A percentile compares a stretch with the other conserved stretches of the same genome.
Conservation (phyloP, 352 stramenopile species). For the Chrysophaeum taylorii region DNA sequence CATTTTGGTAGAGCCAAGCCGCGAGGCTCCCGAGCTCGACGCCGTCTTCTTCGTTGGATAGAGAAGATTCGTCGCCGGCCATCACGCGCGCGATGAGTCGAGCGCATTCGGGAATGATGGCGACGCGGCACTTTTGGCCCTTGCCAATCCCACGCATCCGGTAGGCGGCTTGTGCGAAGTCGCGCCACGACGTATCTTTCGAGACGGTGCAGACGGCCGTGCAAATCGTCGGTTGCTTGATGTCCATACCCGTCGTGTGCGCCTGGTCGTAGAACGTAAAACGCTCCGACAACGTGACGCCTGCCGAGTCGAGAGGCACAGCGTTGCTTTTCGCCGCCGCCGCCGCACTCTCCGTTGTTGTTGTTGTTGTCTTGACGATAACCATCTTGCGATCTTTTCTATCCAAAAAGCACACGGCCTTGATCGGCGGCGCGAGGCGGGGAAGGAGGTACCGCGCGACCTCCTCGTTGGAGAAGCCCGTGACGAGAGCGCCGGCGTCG, state of each 20-base stretch:
- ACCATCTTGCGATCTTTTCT: slow-evolving; percentile 63
- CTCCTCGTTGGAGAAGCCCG: slow-evolving; percentile 72
- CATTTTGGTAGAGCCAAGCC: slow-evolving; percentile 97
- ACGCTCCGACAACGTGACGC: slow-evolving; percentile 45
- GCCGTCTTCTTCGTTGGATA: neutral
- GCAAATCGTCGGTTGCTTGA: slow-evolving; percentile 69
- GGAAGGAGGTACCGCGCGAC: slow-evolving; percentile 69
- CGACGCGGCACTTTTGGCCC: slow-evolving; percentile 70
- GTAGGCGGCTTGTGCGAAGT: slow-evolving; percentile 77
- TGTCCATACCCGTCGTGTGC: slow-evolving; percentile 83
- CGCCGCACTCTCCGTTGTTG: too few relatives aligned
- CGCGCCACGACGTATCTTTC: slow-evolving; percentile 90
- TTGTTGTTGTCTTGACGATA: neutral
- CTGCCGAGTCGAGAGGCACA: slow-evolving; percentile 54
- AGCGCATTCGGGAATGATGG: slow-evolving; percentile 66
- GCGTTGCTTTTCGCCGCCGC: slow-evolving; percentile 26
- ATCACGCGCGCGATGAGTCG: slow-evolving; percentile 41
- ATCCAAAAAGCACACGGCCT: slow-evolving; percentile 71
- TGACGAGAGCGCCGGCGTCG: slow-evolving; percentile 76
- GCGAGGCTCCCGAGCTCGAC: slow-evolving; percentile 71
- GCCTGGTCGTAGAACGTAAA: slow-evolving; percentile 88
- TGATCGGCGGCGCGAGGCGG: slow-evolving; percentile 41
- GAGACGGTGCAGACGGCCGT: slow-evolving; percentile 64
- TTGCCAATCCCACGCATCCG: slow-evolving; percentile 78
- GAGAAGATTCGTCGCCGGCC: neutral